Evolutionary conservation across 441 rosid genomes (phyloP).

Genomic region (Erysimum cheiri): DNA sequence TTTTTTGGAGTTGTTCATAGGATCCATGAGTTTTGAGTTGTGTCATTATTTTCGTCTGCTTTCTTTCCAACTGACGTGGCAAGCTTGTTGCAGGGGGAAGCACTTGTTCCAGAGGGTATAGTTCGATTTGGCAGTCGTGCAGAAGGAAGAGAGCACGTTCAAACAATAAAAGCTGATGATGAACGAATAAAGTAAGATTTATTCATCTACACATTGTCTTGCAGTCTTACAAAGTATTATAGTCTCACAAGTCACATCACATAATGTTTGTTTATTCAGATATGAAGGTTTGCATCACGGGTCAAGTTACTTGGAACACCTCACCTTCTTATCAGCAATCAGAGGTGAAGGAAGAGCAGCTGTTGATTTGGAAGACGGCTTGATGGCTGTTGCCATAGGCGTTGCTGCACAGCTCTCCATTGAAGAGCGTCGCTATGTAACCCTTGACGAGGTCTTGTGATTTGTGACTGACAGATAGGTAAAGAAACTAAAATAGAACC

Average conservation of each 20-base stretch:
- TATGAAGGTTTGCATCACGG: constrained; percentile 94
- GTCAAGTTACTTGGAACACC: constrained; percentile 93
- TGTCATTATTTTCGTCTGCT: not conserved
- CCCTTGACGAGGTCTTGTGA: constrained; percentile 66
- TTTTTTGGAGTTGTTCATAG: constrained; percentile 13
- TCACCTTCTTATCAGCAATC: constrained; percentile 69
- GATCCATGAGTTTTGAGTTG: constrained; percentile 12
- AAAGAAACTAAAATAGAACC: not conserved
- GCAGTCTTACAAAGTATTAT: not conserved
- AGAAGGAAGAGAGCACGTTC: constrained; percentile 72
- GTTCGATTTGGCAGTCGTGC: constrained; percentile 70
- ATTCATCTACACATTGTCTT: constrained; percentile 17
- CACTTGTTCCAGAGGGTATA: constrained; percentile 83
- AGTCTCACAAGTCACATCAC: not conserved
- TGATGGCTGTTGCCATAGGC: constrained; percentile 94
- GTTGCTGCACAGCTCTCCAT: constrained; percentile 97
- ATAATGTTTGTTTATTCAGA: constrained; percentile 46
- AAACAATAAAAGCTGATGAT: constrained; percentile 74
- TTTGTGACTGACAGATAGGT: constrained; percentile 4
- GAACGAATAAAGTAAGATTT: constrained; percentile 67
- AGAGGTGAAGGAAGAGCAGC: constrained; percentile 64
- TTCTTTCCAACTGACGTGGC: constrained; percentile 4
- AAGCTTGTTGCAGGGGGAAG: constrained; percentile 72
- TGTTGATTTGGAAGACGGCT: constrained; percentile 83
- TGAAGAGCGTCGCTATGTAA: constrained; percentile 67